These are phyloP conservation scores for Entrophospora sp. DNA, from an alignment of 192 early-diverging fungal species.

Conservation along the genomic window DNA sequence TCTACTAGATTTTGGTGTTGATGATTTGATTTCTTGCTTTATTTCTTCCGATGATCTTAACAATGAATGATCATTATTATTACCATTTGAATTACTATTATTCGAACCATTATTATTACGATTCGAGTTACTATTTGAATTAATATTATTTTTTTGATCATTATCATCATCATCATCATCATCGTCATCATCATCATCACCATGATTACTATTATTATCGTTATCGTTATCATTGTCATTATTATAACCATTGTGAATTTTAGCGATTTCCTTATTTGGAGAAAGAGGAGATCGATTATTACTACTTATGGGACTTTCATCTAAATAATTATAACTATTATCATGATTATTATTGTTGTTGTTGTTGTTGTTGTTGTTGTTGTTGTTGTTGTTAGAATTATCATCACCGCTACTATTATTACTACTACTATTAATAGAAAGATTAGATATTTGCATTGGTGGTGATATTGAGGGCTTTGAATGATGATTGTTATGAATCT, in stretches of 20 bases:
- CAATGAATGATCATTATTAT: conserved; percentile 18
- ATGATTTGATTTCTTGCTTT: neutral
- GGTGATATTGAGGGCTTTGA: too few species aligned
- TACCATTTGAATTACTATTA: neutral
- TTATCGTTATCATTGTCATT: too few species aligned
- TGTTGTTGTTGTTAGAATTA: too few species aligned
- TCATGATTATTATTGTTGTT: neutral
- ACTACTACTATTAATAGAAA: conserved; percentile 25
- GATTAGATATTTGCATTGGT: conserved; percentile 25
- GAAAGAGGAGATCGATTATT: conserved; percentile 15
- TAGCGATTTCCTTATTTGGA: conserved; percentile 19
- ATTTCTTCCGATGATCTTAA: too few species aligned
- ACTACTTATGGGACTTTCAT: neutral
- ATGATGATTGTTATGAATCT: neutral
- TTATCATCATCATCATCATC: too few species aligned
- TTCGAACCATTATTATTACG: neutral
- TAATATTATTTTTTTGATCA: too few species aligned
- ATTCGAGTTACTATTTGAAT: too few species aligned
- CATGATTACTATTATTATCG: too few species aligned
- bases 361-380: too few species aligned
- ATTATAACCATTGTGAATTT: too few species aligned
- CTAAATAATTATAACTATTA: conserved; percentile 10
- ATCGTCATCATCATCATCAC: too few species aligned
- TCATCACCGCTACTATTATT: conserved; percentile 3
- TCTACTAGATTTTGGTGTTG: conserved; percentile 24